Evolutionary conservation across 805 yeast genomes (phyloP), one percentile per base, ranked within the genome.

Genomic region (Zygosaccharomyces rouxii): DNA sequence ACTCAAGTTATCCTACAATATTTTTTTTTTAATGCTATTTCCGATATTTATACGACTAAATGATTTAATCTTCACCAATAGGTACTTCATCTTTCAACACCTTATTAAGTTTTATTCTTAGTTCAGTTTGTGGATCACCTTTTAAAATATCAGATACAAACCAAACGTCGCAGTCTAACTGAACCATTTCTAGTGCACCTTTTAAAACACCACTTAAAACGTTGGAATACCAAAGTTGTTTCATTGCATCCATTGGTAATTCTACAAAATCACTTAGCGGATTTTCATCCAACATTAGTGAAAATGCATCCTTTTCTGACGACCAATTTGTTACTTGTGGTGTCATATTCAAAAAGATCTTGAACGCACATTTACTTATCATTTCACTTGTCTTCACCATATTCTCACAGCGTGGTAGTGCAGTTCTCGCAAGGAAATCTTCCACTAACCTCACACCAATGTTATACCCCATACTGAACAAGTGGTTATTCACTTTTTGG

Each of bases 181-280:
- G 99, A 3, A 94, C 96, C 97, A 90, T 92, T 61, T 90, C 96
- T 44, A 94, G 70, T 0, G 96, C 89, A 4, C 98, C 98, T 50
- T 88, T 79, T 44, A 94, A 68, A 3, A 94, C 94, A 14, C 99
- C 99, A 53, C 90, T 86, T 22, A 89, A 70, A 2, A 94, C 78
- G 60, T 94, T 95, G 1, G 95, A 86, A 63, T 90, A 94, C 98
- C 99, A 94, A 45, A 94, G 71, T 59, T 85, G 88, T 54, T 77
- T 78, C 48, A 71, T 76, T 2, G 84, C 83, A 58, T 86, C 95
- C 62, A 79, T 83, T 0, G 97, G 97, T 42, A 94, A 74, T 66
- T 94, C 98, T 3, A 94, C 99, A 71, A 90, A 94, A 64, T 92
- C 97, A 9, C 94, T 85, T 56, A 94, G 74, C 26, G 98, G 98